Base-by-base conservation (phyloP, 1,139 yeast genomes). In the Geotrichum phurueaensis region DNA sequence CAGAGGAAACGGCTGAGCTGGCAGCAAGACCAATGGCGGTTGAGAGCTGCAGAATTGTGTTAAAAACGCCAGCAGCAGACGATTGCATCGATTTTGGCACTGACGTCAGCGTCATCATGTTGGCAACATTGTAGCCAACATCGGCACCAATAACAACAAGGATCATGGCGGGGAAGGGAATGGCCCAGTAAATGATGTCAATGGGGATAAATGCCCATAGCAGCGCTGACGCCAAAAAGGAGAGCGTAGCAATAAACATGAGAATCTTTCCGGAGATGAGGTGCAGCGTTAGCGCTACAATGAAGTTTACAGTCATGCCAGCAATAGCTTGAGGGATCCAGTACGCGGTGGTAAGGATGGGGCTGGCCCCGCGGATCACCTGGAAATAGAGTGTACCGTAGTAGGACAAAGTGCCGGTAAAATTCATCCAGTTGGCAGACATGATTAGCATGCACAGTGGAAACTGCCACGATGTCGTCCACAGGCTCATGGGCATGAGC, bases 11-110 rank as follows among this genome's bases (percentile, higher is more conserved):
- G 0, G 81, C 75, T 18, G 76, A 68, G 1, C 76, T 69, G 0
- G 78, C 65, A 20, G 80, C 79, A 2, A 79, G 65, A 1, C 81
- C 80, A n/a, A 78, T 69, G 1, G 79, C 69, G 0, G 75, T 70
- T 47, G 77, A 68, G 13, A 79, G 64, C 63, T 78, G 80, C 47
- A 74, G 66, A 54, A 75, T 68, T 1, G 81, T 79, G 63, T 79
- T 78, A 64, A 79, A 78, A 3, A 79, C 73, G 3, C 81, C 81
- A 1, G 80, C 79, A 1, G 81, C 81, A 12, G 80, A 70, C 50
- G 79, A 74, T 60, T 78, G 81, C 48, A 75, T 65, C 3, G 69
- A 63, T 50, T 67, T 69, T 45, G 74, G 73, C 18, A 79, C 80
- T 0, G 79, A 71, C 3, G 77, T 73, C 36, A 78, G 68, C 0